Percentiles rank a stretch among this genome's conserved stretches.
Evolutionary conservation across 768 basidiomycete species (phyloP).

Genomic region (Cystoderma amianthinum): DNA sequence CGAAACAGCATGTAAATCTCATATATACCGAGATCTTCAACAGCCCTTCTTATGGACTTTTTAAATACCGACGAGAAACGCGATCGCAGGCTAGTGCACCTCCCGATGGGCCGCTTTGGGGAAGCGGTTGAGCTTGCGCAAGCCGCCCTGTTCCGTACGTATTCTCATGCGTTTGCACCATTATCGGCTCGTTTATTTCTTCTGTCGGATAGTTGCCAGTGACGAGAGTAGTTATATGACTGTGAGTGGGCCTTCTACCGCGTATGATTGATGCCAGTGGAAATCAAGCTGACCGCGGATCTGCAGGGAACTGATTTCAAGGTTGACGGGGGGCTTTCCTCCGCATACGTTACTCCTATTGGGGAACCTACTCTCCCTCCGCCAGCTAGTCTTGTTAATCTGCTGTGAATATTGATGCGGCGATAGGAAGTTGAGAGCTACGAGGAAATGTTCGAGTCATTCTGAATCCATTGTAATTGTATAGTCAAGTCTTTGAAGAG

Average conservation of each 20-base stretch:
- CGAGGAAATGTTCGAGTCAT: no score
- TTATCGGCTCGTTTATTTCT: conserved; percentile 8
- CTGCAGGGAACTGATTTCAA: conserved; percentile 83
- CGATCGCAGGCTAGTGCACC: conserved; percentile 81
- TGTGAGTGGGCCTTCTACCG: conserved; percentile 34
- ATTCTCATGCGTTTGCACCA: conserved; percentile 1
- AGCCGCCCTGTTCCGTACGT: conserved; percentile 88
- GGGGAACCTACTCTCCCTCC: conserved; percentile 72
- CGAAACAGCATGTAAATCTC: not conserved
- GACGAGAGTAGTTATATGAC: conserved; percentile 97
- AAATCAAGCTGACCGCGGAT: conserved; percentile 4
- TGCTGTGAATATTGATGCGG: conserved; percentile 6
- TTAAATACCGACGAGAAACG: conserved; percentile 94
- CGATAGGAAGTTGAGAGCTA: no score
- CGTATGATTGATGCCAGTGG: conserved; percentile 1
- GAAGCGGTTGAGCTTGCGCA: conserved; percentile 94
- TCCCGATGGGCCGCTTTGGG: conserved; percentile 97
- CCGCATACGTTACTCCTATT: conserved; percentile 86
- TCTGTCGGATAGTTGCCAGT: conserved; percentile 63
- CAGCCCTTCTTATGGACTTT: conserved; percentile 97
- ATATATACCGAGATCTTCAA: conserved; percentile 5
- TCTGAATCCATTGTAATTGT: no score
- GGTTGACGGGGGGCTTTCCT: conserved; percentile 91
- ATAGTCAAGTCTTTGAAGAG: no score
- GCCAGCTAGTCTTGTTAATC: conserved; percentile 53